Conservation (phyloP, 1,284 basidiomycete species). For the Moniliella sp. region DNA sequence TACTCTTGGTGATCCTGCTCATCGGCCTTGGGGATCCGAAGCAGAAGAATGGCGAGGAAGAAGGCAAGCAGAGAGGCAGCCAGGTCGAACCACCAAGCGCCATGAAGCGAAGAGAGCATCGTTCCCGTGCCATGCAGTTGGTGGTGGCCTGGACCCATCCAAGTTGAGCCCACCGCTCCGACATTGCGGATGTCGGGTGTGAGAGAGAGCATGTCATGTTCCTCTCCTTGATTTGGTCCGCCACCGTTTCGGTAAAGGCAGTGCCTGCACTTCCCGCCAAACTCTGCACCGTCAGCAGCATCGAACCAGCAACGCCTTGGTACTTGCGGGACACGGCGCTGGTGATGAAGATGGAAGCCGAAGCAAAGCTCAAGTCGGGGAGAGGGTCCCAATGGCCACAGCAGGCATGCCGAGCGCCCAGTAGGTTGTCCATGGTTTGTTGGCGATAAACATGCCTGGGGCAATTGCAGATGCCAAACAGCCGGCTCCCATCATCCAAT, state of each 20-base stretch:
- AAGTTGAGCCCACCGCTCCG: no score
- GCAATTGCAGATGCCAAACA: constrained; percentile 6
- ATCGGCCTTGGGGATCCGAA: constrained; percentile 7
- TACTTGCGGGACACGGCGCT: constrained; percentile 4
- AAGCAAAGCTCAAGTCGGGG: constrained; percentile 7
- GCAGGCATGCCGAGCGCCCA: constrained; percentile 8
- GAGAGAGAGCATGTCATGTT: neutral
- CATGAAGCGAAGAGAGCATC: neutral
- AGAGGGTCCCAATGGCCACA: constrained; percentile 6
- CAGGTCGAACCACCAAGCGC: constrained; percentile 7
- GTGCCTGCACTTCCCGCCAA: constrained; percentile 8
- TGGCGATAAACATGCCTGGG: constrained; percentile 7
- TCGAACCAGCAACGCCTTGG: constrained; percentile 7
- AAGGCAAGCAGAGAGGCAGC: constrained; percentile 3
- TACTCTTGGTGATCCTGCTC: constrained; percentile 5
- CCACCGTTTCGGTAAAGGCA: constrained; percentile 6
- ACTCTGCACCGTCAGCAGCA: constrained; percentile 10
- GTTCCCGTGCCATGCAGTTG: neutral
- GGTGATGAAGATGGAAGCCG: constrained; percentile 9
- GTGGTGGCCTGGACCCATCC: no score
- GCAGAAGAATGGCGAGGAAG: constrained; percentile 2
- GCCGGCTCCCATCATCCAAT: constrained; percentile 4
- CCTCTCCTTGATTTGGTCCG: constrained; percentile 1
- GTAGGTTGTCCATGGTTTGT: constrained; percentile 6
- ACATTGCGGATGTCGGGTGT: constrained; percentile 4